Conservation (phyloP, 371 early-diverging fungal genomes). For the Mortierella sp. region DNA sequence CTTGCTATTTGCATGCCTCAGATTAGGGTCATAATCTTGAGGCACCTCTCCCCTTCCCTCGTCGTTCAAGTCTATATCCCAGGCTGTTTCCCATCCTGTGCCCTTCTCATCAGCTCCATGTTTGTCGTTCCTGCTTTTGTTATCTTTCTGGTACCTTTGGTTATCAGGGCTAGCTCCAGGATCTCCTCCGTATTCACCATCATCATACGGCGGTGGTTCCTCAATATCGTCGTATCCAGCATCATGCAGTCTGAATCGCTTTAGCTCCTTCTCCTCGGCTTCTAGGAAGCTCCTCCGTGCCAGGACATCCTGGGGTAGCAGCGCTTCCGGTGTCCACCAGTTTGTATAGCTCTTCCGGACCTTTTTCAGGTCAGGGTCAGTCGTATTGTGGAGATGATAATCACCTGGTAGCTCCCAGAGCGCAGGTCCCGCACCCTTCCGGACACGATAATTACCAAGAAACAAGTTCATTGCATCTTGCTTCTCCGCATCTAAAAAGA, state of each 20-base stretch:
- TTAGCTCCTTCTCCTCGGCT: constrained; percentile 10
- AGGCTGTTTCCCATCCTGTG: not conserved
- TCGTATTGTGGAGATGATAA: constrained; percentile 83
- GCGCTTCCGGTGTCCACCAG: constrained; percentile 68
- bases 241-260: constrained; percentile 16
- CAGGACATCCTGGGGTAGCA: constrained; percentile 50
- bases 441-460: constrained; percentile 79
- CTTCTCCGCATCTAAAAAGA: constrained; percentile 94
- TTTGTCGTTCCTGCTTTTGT: not conserved
- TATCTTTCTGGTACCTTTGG: not conserved
- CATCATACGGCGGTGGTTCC: not conserved
- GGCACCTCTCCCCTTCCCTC: too few relatives aligned
- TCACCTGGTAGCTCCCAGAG: constrained; percentile 91
- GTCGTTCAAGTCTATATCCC: constrained; percentile 6
- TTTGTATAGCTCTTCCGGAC: constrained; percentile 65
- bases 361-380: constrained; percentile 57
- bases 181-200: constrained; percentile 7
- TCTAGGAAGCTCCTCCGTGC: constrained; percentile 27
- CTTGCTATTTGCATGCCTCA: constrained; percentile 5
- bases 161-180: constrained; percentile 1
- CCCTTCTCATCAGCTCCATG: not conserved
- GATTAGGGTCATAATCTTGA: constrained; percentile 5
- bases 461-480: constrained; percentile 97
- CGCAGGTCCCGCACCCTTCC: constrained; percentile 64
- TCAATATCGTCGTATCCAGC: constrained; percentile 24